Percentiles rank a stretch among this genome's conserved stretches.
Evolutionary conservation across 306 rosid species (phyloP).

Genomic region (Cicer pinnatifidum): DNA sequence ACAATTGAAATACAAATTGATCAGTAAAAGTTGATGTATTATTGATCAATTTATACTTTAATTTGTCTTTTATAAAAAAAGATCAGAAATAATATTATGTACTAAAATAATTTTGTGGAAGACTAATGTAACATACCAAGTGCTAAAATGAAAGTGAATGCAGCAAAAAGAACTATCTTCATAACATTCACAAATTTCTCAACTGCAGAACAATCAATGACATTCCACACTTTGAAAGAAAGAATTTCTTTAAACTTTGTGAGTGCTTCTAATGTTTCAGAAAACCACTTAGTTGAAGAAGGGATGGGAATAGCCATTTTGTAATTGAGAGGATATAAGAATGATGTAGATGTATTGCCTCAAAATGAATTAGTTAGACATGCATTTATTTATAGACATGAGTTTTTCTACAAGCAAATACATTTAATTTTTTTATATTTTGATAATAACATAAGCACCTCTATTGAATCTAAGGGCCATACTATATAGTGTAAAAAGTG

Average conservation of each 20-base stretch:
- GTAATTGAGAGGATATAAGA: constrained; percentile 28
- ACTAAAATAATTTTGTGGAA: too few relatives aligned
- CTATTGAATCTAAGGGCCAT: neutral
- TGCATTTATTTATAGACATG: constrained; percentile 41
- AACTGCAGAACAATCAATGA: constrained; percentile 11
- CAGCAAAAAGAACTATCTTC: constrained; percentile 41
- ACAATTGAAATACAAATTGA: too few relatives aligned
- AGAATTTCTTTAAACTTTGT: constrained; percentile 30
- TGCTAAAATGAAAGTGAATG: constrained; percentile 43
- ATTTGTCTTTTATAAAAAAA: too few relatives aligned
- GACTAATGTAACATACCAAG: constrained; percentile 42
- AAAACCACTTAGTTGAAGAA: constrained; percentile 41
- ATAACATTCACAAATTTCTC: constrained; percentile 13
- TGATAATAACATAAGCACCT: neutral
- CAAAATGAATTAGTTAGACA: constrained; percentile 15
- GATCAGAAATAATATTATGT: too few relatives aligned
- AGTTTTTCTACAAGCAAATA: neutral
- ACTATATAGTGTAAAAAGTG: too few relatives aligned
- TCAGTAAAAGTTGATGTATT: too few relatives aligned
- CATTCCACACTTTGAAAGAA: neutral
- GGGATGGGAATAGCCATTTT: constrained; percentile 38
- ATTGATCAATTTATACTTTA: too few relatives aligned
- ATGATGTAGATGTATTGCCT: neutral
- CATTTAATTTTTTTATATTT: neutral
- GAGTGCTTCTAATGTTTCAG: constrained; percentile 1